Percentiles rank a stretch among this genome's conserved stretches.
phyloP scores from a whole-genome alignment of 179 eudicot genomes.

The Beta lomatogona region DNA sequence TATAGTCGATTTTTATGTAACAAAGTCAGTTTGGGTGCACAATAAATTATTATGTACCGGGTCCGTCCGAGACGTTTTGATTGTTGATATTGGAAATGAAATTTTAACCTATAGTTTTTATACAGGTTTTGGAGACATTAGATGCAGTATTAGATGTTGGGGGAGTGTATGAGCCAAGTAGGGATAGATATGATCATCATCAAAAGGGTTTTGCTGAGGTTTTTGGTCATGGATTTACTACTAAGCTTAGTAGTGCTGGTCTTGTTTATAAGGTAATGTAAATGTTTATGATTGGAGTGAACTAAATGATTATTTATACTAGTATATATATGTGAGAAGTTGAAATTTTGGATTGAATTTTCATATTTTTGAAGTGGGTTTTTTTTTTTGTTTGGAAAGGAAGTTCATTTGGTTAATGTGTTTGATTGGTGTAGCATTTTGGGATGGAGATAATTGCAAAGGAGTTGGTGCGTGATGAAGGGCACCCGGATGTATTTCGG shows the following conservation, averaged over 20 bases:
- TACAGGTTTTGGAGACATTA: constrained; percentile 66
- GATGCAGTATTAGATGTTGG: constrained; percentile 94
- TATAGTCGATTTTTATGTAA: too few relatives aligned
- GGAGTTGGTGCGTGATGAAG: constrained; percentile 66
- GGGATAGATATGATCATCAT: constrained; percentile 75
- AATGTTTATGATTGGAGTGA: neutral
- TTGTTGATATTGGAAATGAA: too few relatives aligned
- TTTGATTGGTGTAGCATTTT: constrained; percentile 50
- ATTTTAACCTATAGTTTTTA: neutral
- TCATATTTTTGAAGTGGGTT: too few relatives aligned
- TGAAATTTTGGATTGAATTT: neutral
- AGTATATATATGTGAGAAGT: neutral
- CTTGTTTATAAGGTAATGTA: constrained; percentile 75
- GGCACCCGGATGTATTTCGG: constrained; percentile 62
- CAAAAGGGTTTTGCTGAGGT: constrained; percentile 83
- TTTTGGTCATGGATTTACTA: constrained; percentile 72
- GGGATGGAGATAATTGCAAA: constrained; percentile 78
- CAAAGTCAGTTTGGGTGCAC: too few relatives aligned
- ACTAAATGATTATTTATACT: neutral
- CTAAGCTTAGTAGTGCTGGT: constrained; percentile 89
- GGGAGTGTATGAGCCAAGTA: constrained; percentile 69
- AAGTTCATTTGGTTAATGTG: neutral
- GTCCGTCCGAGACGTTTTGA: too few relatives aligned
- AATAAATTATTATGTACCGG: too few relatives aligned
- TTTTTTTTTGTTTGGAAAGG: neutral